Base-by-base conservation (phyloP, 2,329 filamentous ascomycete species). In the Colletotrichum chrysophilum region DNA sequence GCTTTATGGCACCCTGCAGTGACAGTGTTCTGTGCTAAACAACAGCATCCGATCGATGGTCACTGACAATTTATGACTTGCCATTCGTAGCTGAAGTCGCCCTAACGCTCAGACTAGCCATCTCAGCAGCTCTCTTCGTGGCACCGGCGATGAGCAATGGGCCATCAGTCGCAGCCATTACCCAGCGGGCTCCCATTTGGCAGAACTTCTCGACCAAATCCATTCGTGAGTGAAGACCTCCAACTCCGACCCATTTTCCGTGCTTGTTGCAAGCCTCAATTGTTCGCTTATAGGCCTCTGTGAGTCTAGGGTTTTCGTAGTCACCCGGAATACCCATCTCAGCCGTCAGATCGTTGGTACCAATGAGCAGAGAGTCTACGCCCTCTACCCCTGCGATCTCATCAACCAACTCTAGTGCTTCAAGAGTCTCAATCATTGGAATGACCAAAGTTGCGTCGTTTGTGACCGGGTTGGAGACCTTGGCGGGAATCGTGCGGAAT, bases 251-350 rank as follows among this genome's bases (percentile, higher is more conserved):
- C 64, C 79, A 83, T 79, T 86, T 87, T 21, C 85, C 80, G 13
- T 79, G 79, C 79, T 83, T 86, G 12, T 82, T 80, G 30, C 84
- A 84, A 2, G 86, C 86, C 7, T 78, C 77, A 18, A 85, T 83
- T 4, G 82, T 83, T 71, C 83, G 84, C 52, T 82, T 77, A 8
- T 84, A 80, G 1, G 82, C 78, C 7, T 83, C 77, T 13, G 79
- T 65, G 10, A 70, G 5, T 12, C 78, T 52, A 3, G 81, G 77
- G 76, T 84, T 83, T 34, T 86, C 85, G 75, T 85, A 86, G 48
- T 86, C 79, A 2, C 85, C 85, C 0, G 85, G 85, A 38, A 86
- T 86, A 0, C 86, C 86, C 79, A 88, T 82, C 56, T 88, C 86
- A 2, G 84, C 83, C 24, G 80, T 84, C 65, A 88, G 78, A 71